Conservation (phyloP, 129 eudicot genomes). For the Escallonia herrerae region DNA sequence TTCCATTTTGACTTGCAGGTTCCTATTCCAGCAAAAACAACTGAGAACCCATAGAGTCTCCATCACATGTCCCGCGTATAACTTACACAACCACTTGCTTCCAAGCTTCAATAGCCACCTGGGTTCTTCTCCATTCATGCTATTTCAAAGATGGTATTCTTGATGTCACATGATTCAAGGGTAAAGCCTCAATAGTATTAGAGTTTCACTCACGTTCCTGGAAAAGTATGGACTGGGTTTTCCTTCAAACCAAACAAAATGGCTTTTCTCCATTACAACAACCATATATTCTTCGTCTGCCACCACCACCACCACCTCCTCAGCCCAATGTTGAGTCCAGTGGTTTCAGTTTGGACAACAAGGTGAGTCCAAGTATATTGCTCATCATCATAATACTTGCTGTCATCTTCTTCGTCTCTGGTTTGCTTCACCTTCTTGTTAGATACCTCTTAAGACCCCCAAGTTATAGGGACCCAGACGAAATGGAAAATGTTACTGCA, state of each 20-base stretch:
- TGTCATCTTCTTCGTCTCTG: constrained; percentile 65
- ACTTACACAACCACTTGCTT: constrained; percentile 10
- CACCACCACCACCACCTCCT: constrained; percentile 35
- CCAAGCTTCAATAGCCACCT: background rate
- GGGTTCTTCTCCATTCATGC: too few relatives aligned
- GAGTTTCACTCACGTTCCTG: constrained; percentile 4
- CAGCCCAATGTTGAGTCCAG: constrained; percentile 6
- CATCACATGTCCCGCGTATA: background rate
- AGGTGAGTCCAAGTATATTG: constrained; percentile 70
- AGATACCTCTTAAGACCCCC: constrained; percentile 54
- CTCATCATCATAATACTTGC: constrained; percentile 75
- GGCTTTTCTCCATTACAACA: constrained; percentile 26
- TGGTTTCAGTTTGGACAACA: constrained; percentile 40
- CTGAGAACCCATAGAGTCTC: too few relatives aligned
- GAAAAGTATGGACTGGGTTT: constrained; percentile 26
- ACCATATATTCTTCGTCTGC: constrained; percentile 29
- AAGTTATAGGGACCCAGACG: constrained; percentile 57
- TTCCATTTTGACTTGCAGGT: constrained; percentile 4
- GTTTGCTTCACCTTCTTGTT: constrained; percentile 82
- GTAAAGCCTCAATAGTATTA: constrained; percentile 20
- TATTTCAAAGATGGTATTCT: constrained; percentile 25
- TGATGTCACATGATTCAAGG: constrained; percentile 16
- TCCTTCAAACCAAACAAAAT: constrained; percentile 1
- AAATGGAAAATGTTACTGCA: constrained; percentile 59
- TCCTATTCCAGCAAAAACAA: background rate